These are phyloP conservation scores for Aspergillus alliaceus DNA, from an alignment of 2,329 filamentous ascomycete genomes.

Conservation along the genomic window DNA sequence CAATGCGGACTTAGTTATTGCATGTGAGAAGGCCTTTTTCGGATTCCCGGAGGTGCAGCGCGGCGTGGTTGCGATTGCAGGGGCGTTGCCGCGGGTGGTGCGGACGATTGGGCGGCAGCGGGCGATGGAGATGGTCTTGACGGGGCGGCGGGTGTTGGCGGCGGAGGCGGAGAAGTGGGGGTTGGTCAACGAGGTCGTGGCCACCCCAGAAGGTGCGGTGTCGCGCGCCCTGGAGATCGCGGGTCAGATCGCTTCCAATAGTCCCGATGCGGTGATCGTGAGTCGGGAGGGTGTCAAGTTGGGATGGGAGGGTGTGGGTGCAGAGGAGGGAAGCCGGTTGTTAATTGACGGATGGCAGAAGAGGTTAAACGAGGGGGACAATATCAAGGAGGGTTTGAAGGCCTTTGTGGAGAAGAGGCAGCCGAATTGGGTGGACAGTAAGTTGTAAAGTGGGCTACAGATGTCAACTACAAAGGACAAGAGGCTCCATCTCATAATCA, in stretches of 20 bases:
- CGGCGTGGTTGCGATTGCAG: constrained; percentile 70
- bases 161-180: constrained; percentile 65
- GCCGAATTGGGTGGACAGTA: constrained; percentile 59
- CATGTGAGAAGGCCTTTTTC: constrained; percentile 58
- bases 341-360: constrained; percentile 60
- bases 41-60: constrained; percentile 70
- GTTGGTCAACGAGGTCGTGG: constrained; percentile 63
- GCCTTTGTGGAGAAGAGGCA: constrained; percentile 77
- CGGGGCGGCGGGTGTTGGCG: constrained; percentile 61
- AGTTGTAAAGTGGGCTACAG: constrained; percentile 27
- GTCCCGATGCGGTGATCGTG: constrained; percentile 75
- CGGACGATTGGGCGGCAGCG: constrained; percentile 66
- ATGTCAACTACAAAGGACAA: neutral
- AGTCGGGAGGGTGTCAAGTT: constrained; percentile 68
- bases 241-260: constrained; percentile 61
- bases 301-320: constrained; percentile 70
- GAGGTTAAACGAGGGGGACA: constrained; percentile 64
- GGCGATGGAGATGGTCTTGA: constrained; percentile 71
- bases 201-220: constrained; percentile 23
- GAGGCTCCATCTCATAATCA: constrained; percentile 2
- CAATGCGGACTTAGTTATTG: constrained; percentile 71
- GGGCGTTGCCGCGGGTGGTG: constrained; percentile 66
- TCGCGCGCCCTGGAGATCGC: constrained; percentile 61
- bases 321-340: constrained; percentile 60
- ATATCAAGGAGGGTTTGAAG: constrained; percentile 70